Conservation (phyloP, 2,329 filamentous ascomycete genomes). For the Pseudocercospora cruenta region DNA sequence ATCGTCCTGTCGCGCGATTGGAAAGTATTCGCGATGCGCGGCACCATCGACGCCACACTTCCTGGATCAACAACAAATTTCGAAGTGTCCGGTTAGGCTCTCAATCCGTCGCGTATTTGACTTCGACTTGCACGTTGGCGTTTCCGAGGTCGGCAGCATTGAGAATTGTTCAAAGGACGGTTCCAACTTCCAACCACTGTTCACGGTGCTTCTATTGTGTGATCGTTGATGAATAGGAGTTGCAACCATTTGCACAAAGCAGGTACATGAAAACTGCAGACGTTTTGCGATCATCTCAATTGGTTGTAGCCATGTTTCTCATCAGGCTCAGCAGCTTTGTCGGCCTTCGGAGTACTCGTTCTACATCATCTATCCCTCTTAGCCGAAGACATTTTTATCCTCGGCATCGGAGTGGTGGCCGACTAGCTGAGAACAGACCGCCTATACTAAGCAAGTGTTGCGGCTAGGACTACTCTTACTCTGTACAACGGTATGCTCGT, state of each 20-base stretch:
- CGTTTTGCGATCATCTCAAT: not conserved
- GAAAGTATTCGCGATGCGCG: not conserved
- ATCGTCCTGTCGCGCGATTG: not conserved
- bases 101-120: not conserved
- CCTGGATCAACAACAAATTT: not conserved
- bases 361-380: not conserved
- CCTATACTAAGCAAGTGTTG: not conserved
- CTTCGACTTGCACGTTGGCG: not conserved
- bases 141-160: conserved; percentile 1
- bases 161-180: not conserved
- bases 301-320: not conserved
- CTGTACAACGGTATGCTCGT: not conserved
- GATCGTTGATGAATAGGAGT: not conserved
- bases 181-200: not conserved
- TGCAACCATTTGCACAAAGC: not conserved
- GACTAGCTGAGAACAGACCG: not conserved
- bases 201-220: not conserved
- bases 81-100: not conserved
- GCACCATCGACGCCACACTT: not conserved
- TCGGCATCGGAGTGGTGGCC: not conserved
- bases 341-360: not conserved
- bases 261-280: not conserved
- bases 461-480: not conserved
- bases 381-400: not conserved
- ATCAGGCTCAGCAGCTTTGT: not conserved